A percentile compares a stretch with the other conserved stretches of the same genome.
These are phyloP conservation scores for Saturnispora ahearnii DNA, from an alignment of 805 yeast species.

Conservation along the genomic window DNA sequence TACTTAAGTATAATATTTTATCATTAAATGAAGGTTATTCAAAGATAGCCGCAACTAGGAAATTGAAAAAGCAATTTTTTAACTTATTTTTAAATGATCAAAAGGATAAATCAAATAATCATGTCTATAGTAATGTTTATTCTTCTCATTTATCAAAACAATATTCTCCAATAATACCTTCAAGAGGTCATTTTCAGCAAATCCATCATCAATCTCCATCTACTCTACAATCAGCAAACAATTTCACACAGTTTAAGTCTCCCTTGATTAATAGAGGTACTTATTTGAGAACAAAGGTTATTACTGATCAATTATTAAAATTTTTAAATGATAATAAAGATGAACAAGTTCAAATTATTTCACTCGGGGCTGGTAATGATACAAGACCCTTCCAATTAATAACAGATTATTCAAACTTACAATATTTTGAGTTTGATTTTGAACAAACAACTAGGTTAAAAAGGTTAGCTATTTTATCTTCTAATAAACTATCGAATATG, in stretches of 20 bases:
- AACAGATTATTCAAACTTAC: constrained; percentile 24
- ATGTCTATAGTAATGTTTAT: neutral
- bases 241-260: constrained; percentile 27
- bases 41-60: constrained; percentile 26
- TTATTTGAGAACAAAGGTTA: constrained; percentile 46
- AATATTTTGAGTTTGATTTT: constrained; percentile 59
- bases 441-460: constrained; percentile 44
- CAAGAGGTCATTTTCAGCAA: constrained; percentile 1
- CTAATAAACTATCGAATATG: constrained; percentile 11
- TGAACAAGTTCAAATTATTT: constrained; percentile 42
- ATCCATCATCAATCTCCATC: neutral
- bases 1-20: constrained; percentile 31
- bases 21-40: constrained; percentile 29
- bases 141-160: neutral
- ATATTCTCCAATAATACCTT: neutral
- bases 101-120: neutral
- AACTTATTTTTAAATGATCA: constrained; percentile 17
- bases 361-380: constrained; percentile 79
- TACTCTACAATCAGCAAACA: neutral
- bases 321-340: constrained; percentile 29
- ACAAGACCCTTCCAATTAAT: constrained; percentile 53
- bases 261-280: constrained; percentile 71
- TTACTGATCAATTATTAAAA: constrained; percentile 37
- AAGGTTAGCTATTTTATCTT: constrained; percentile 35
- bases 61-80: constrained; percentile 31